Percentiles rank a stretch among this genome's conserved stretches.
Conservation (phyloP, 805 yeast species). For the Zygoascus bituminiphila region DNA sequence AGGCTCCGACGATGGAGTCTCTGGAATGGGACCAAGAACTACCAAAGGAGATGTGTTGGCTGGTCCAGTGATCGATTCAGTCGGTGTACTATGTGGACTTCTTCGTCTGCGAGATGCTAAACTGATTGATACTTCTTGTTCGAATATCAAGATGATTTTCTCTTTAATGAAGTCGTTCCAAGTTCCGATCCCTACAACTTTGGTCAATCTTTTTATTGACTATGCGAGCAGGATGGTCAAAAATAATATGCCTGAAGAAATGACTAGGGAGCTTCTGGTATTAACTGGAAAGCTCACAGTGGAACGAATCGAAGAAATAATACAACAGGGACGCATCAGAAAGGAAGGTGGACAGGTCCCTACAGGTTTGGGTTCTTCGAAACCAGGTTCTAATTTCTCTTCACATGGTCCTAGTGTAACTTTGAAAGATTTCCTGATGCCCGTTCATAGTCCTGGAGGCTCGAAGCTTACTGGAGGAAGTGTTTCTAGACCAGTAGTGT, state of each 20-base stretch:
- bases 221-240: slow-evolving; percentile 48
- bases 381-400: background rate
- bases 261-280: slow-evolving; percentile 49
- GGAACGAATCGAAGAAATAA: background rate
- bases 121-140: slow-evolving; percentile 63
- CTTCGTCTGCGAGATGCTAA: slow-evolving; percentile 73
- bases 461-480: background rate
- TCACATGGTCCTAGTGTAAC: background rate
- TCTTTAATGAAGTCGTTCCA: slow-evolving; percentile 27
- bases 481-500: background rate
- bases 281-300: slow-evolving; percentile 4
- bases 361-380: background rate
- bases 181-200: slow-evolving; percentile 42
- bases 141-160: slow-evolving; percentile 25
- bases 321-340: background rate
- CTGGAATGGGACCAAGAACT: background rate
- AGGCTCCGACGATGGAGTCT: background rate
- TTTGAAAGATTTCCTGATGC: too few relatives aligned
- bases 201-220: slow-evolving; percentile 43
- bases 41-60: slow-evolving; percentile 28
- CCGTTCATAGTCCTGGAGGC: background rate
- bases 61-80: slow-evolving; percentile 42
- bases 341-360: background rate
- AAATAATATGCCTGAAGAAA: slow-evolving; percentile 61
- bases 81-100: slow-evolving; percentile 68